Evolutionary conservation across 2,329 filamentous ascomycete species (phyloP).

Genomic region (Rhynchosporium secalis): DNA sequence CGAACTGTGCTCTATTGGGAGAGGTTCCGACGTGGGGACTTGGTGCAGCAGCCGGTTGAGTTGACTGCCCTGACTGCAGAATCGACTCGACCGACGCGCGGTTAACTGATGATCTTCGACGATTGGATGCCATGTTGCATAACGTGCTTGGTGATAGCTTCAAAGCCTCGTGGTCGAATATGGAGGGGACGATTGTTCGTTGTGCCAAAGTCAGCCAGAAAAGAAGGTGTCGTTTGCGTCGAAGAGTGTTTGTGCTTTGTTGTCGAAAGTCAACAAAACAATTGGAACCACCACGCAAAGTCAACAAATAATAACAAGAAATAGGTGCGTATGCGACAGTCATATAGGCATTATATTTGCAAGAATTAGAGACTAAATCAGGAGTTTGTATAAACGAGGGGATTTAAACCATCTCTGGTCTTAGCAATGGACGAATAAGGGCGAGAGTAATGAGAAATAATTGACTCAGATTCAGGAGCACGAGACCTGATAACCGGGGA

Average conservation of each 20-base stretch:
- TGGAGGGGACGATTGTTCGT: slow-evolving; percentile 28
- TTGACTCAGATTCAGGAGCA: slow-evolving; percentile 18
- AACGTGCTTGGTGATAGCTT: slow-evolving; percentile 29
- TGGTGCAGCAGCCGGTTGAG: slow-evolving; percentile 30
- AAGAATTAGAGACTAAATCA: slow-evolving; percentile 11
- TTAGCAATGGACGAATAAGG: neutral
- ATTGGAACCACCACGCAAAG: slow-evolving; percentile 24
- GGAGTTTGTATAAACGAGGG: slow-evolving; percentile 18
- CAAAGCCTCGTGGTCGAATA: slow-evolving; percentile 28
- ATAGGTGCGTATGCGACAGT: slow-evolving; percentile 22
- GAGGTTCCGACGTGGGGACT: slow-evolving; percentile 35
- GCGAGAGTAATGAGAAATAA: neutral
- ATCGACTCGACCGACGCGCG: slow-evolving; percentile 37
- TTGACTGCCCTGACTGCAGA: slow-evolving; percentile 33
- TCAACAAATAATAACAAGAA: slow-evolving; percentile 28
- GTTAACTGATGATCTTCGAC: slow-evolving; percentile 35
- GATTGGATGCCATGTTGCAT: slow-evolving; percentile 37
- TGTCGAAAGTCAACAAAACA: slow-evolving; percentile 35
- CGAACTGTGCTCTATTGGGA: slow-evolving; percentile 31
- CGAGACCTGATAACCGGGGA: slow-evolving; percentile 9
- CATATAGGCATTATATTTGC: slow-evolving; percentile 31
- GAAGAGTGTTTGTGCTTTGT: slow-evolving; percentile 13
- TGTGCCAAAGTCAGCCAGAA: slow-evolving; percentile 31
- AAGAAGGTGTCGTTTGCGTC: slow-evolving; percentile 24
- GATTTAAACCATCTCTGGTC: slow-evolving; percentile 23